Base-by-base conservation (phyloP, 768 basidiomycete species). In the Boletus vermiculosoides region DNA sequence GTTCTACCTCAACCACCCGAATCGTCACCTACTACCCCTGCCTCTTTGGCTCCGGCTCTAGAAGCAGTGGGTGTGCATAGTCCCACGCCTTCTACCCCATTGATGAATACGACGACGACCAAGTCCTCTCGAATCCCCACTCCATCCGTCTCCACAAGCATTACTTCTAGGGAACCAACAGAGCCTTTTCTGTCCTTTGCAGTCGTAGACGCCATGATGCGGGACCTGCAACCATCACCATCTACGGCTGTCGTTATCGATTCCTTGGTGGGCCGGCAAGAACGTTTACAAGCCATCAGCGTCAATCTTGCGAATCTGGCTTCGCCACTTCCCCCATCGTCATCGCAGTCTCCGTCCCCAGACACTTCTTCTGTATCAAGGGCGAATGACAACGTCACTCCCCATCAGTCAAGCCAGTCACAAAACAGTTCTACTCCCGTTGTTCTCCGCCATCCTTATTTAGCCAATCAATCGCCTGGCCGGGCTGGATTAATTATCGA, bases 1-100 rank as follows among this genome's bases (percentile, higher is more conserved):
- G 41, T 71, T 37, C 42, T 73, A 22, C 46, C 56, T n/a, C 52
- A 55, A 42, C 37, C 34, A 40, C 31, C 53, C 11, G 68, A 68
- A 31, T 66, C 70, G 23, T 46, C 58, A 11, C 56, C 69, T 25
- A 37, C 57, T 28, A 45, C 61, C 4, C 52, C 65, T 48, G 15
- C 45, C 11, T 65, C 57, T 41, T 57, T 45, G 52, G 45, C 40
- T 39, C 54, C 48, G 23, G 15, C 45, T 46, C 13, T 36, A 18
- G 47, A 50, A 16, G n/a, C 31, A 34, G 33, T 3, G 18, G 54
- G n/a, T 15, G 22, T 45, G 1, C 34, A 39, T 6, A 55, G 28
- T 50, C 42, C 56, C 7, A 6, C 18, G 12, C 45, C 57, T 15
- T 50, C 53, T 40, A 16, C 22, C 23, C 34, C 16, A 10, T 12